These are phyloP conservation scores for Warburgia ugandensis DNA, from an alignment of 164 flowering plant genomes.

Conservation along the genomic window DNA sequence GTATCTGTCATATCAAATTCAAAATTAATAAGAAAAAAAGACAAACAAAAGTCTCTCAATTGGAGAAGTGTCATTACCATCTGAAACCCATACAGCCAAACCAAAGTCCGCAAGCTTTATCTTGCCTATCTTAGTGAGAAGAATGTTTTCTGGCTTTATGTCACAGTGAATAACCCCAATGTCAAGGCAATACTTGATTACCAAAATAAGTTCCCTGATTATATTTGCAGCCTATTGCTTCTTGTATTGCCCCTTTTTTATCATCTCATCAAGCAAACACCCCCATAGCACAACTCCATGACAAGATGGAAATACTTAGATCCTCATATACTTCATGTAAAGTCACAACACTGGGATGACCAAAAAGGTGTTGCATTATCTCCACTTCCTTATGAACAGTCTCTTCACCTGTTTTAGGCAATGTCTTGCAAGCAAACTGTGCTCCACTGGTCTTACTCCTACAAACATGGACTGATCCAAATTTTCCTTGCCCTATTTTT, in stretches of 20 bases:
- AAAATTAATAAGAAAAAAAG: too few species aligned
- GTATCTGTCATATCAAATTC: too few species aligned
- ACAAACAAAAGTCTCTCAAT: too few species aligned
- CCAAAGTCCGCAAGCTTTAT: constrained; percentile 96
- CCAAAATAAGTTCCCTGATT: constrained; percentile 58
- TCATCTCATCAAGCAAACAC: constrained; percentile 83
- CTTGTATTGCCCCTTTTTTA: constrained; percentile 43
- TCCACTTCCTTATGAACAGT: constrained; percentile 90
- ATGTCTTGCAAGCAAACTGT: constrained; percentile 64
- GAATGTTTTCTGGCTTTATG: constrained; percentile 91
- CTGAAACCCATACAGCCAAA: constrained; percentile 71
- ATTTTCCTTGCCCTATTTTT: constrained; percentile 74
- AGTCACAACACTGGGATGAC: constrained; percentile 86
- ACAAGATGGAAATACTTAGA: constrained; percentile 71
- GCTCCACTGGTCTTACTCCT: constrained; percentile 40
- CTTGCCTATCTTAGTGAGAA: constrained; percentile 68
- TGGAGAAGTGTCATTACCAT: constrained; percentile 48
- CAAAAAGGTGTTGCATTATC: constrained; percentile 97
- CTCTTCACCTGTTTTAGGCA: constrained; percentile 52
- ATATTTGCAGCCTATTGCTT: constrained; percentile 75
- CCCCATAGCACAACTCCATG: constrained; percentile 91
- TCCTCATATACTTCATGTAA: constrained; percentile 85
- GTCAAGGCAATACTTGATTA: constrained; percentile 91
- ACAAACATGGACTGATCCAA: constrained; percentile 78
- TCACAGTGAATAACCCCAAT: constrained; percentile 98